Conservation (phyloP, 768 basidiomycete species). For the Tremella mesenterica region DNA sequence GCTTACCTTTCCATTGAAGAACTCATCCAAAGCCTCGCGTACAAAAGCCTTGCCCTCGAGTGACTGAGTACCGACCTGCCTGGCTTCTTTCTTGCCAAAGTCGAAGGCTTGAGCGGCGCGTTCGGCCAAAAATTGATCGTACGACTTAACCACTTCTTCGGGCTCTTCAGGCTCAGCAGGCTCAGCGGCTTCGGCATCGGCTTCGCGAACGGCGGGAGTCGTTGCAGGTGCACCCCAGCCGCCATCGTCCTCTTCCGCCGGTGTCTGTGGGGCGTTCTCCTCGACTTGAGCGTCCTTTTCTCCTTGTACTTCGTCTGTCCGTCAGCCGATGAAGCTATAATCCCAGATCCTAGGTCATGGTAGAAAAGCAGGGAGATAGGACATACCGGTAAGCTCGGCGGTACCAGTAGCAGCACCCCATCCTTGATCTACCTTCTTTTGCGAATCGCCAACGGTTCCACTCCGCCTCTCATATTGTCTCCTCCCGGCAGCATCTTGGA, state of each 20-base stretch:
- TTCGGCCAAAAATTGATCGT: slow-evolving; percentile 86
- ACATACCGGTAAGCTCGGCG: slow-evolving; percentile 55
- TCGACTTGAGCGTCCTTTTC: slow-evolving; percentile 64
- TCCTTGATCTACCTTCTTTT: slow-evolving; percentile 86
- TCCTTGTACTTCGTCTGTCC: slow-evolving; percentile 60
- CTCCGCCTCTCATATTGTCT: slow-evolving; percentile 61
- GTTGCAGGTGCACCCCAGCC: slow-evolving; percentile 14
- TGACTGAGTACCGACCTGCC: slow-evolving; percentile 56
- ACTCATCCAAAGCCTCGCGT: slow-evolving; percentile 60
- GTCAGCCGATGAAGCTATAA: neutral
- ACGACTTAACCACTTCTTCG: slow-evolving; percentile 64
- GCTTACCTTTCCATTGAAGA: slow-evolving; percentile 83
- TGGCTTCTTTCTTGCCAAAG: slow-evolving; percentile 69
- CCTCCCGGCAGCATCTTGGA: slow-evolving; percentile 53
- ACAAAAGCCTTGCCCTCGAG: slow-evolving; percentile 65
- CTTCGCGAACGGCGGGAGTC: slow-evolving; percentile 32
- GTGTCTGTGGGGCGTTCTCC: slow-evolving; percentile 61
- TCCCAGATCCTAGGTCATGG: neutral
- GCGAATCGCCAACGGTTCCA: slow-evolving; percentile 61
- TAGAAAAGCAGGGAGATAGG: too few relatives aligned
- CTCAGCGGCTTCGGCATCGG: slow-evolving; percentile 26
- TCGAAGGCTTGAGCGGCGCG: slow-evolving; percentile 47
- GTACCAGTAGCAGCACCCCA: slow-evolving; percentile 91
- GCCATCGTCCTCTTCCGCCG: slow-evolving; percentile 52
- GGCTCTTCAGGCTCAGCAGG: slow-evolving; percentile 36